Conservation (phyloP, 192 early-diverging fungal genomes). For the Entomortierella chlamydospora region DNA sequence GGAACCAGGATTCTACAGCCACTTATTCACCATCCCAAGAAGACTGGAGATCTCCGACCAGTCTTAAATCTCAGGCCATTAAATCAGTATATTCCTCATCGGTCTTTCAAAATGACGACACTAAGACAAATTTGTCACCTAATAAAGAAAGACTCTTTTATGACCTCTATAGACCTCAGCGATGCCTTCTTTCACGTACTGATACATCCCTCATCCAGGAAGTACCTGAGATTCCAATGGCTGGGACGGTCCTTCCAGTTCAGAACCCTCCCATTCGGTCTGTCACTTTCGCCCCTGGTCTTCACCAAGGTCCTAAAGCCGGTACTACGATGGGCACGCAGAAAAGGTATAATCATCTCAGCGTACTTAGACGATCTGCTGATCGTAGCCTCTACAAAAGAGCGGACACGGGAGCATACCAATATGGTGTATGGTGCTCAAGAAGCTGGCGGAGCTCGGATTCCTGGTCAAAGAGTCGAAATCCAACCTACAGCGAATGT, state of each 20-base stretch:
- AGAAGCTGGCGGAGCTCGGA: conserved; percentile 12
- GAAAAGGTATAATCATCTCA: conserved; percentile 22
- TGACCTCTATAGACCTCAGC: conserved; percentile 25
- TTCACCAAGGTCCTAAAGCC: conserved; percentile 47
- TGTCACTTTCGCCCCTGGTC: conserved; percentile 31
- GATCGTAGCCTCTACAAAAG: neutral
- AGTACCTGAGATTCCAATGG: conserved; percentile 47
- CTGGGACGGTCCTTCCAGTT: conserved; percentile 33
- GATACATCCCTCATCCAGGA: conserved; percentile 27
- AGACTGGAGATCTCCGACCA: neutral
- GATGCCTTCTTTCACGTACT: conserved; percentile 54
- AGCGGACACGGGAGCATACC: neutral
- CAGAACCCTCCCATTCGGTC: conserved; percentile 39
- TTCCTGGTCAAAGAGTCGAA: conserved; percentile 10
- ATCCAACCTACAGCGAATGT: too few relatives aligned
- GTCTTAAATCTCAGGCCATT: neutral
- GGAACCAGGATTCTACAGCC: neutral
- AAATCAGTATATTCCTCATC: neutral
- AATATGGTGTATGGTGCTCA: neutral
- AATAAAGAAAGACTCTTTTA: conserved; percentile 22
- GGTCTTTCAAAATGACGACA: conserved; percentile 24
- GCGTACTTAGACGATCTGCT: conserved; percentile 48
- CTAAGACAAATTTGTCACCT: conserved; percentile 21
- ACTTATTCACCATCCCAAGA: neutral
- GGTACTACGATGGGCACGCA: conserved; percentile 23